Base-by-base conservation (phyloP, 2,329 filamentous ascomycete genomes). In the Pyrenophora tritici-repentis region DNA sequence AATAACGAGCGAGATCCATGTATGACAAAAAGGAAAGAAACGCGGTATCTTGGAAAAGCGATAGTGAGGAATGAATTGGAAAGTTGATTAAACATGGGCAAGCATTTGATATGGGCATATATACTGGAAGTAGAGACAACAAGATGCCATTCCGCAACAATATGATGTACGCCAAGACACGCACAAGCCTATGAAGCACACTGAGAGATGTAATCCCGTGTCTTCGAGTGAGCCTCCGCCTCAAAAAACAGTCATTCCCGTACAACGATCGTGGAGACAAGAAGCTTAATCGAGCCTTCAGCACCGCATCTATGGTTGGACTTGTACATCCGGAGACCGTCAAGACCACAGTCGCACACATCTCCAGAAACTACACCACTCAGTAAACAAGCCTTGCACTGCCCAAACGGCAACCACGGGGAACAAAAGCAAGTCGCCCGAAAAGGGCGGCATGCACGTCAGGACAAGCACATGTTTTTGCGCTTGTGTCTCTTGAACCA, bases 1-100 rank as follows among this genome's bases (percentile, higher is more conserved):
- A 60, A 32, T 62, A 65, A 9, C 55, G 52, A 14, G 49, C 47
- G 16, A 65, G 51, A 36, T 63, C 58, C 62, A 65, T 65, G 8
- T n/a, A 18, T 38, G 39, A 41, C 16, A 39, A 22, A 18, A 24
- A 43, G 20, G 26, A 20, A 41, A 46, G 9, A 8, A 37, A 44
- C 18, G 18, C 37, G 9, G 22, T 44, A 24, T 39, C 12, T 10
- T 16, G 6, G 2, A 12, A 12, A 18, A 7, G 16, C 9, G 12
- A 14, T 43, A 16, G 10, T 36, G 9, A 31, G 14, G 35, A 8
- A 24, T 20, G 32, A 17, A 46, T 20, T 31, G 18, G 14, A 34
- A 13, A 41, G 20, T 41, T 18, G 40, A 29, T 10, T 12, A 18
- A 18, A 24, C 4, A n/a, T n/a, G 13, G 13, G 29, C 13, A 37